phyloP scores from a whole-genome alignment of 2,329 filamentous ascomycete species.

The Arthrobotrys entomopaga region DNA sequence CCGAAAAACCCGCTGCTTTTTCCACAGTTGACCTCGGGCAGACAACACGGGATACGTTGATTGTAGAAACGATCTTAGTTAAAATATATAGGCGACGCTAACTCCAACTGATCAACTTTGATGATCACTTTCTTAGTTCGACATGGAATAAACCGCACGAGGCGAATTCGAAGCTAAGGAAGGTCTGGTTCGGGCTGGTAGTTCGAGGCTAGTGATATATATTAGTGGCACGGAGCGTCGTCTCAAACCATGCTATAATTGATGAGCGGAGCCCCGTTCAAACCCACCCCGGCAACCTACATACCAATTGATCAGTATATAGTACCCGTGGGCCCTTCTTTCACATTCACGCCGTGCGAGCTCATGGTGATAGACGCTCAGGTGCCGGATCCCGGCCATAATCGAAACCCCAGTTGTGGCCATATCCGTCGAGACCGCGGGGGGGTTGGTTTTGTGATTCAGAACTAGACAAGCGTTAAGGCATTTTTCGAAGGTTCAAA shows the following conservation, averaged over 20 bases:
- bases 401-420: constrained; percentile 9
- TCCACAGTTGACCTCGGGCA: constrained; percentile 39
- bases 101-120: constrained; percentile 2
- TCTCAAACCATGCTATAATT: constrained; percentile 9
- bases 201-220: constrained; percentile 21
- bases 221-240: background rate
- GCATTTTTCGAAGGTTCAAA: constrained; percentile 16
- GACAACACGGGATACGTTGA: constrained; percentile 35
- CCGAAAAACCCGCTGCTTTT: constrained; percentile 29
- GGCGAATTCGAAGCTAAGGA: too few relatives aligned
- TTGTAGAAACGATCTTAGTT: background rate
- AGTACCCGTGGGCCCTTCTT: background rate
- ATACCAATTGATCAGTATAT: too few relatives aligned
- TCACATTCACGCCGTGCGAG: constrained; percentile 20
- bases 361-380: constrained; percentile 27
- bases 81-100: constrained; percentile 1
- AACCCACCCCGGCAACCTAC: constrained; percentile 47
- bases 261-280: constrained; percentile 39
- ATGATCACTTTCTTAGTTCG: constrained; percentile 14
- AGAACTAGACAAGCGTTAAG: constrained; percentile 1
- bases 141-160: constrained; percentile 12
- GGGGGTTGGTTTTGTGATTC: constrained; percentile 31
- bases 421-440: constrained; percentile 10
- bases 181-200: constrained; percentile 32
- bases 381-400: constrained; percentile 37